Evolutionary conservation across 805 yeast species (phyloP), one percentile per base, ranked within the genome.

Genomic region (Candida anglica): DNA sequence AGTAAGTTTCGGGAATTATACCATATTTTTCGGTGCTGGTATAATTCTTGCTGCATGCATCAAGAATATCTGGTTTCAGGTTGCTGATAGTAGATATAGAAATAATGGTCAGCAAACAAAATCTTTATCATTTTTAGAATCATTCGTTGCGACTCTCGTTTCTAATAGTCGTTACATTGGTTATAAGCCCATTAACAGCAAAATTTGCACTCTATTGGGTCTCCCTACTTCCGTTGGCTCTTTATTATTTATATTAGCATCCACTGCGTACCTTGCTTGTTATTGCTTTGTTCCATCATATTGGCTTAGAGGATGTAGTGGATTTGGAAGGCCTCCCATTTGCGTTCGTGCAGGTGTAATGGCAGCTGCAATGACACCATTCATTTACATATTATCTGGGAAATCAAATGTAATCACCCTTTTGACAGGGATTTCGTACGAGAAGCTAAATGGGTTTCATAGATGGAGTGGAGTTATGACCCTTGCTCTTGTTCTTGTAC

Each of bases 321-420:
- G 75, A 0, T 75, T 75, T 50, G 82, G 81, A 1, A 61, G 77
- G 3, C 77, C 81, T n/a, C 81, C 81, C 7, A 39, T 77, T 22
- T 77, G 76, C 0, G 69, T 72, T 2, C 51, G 81, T 30, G 58
- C 79, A 1, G 81, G 80, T 2, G 40, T 73, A 17, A 66, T 70
- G 67, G 66, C 75, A 1, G 54, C 65, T 21, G 75, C 77, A 0
- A 52, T 75, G 29, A 60, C 71, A 6, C 81, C 81, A 0, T 71
- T 73, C 44, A 50, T 75, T 24, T 64, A 66, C 35, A 56, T 73
- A 3, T 46, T 75, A 36, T 66, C 77, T 0, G 81, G 81, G 2
- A 76, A 77, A 48, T 48, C 73, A 5, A 77, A 75, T 46, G 43
- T 73, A 33, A 63, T 75, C 27, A 62, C 75, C 8, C 48, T 58